These are phyloP conservation scores for Schizothecium vesticola DNA, from an alignment of 495 filamentous ascomycete genomes.

Conservation along the genomic window DNA sequence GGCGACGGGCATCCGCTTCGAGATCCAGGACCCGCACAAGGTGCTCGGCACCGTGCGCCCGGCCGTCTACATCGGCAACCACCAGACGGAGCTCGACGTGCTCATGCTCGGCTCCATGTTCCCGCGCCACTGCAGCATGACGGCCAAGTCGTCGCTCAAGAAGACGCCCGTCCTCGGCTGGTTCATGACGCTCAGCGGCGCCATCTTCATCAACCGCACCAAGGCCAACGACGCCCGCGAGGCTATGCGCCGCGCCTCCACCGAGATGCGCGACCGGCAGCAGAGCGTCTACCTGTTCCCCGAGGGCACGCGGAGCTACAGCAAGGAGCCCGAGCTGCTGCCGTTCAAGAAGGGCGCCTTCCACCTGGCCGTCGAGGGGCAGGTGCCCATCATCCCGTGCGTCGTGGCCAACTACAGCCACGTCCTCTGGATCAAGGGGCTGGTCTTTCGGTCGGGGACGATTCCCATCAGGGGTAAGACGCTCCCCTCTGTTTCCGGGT, in stretches of 20 bases:
- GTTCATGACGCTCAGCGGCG: conserved; percentile 89
- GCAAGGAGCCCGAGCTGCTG: conserved; percentile 69
- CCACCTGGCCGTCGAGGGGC: conserved; percentile 88
- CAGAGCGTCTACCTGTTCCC: conserved; percentile 94
- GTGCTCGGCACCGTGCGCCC: conserved; percentile 63
- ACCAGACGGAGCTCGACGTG: conserved; percentile 93
- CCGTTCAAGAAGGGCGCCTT: conserved; percentile 99
- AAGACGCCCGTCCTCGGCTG: conserved; percentile 84
- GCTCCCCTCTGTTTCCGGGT: background rate
- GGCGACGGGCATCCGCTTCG: conserved; percentile 74
- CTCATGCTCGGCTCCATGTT: conserved; percentile 82
- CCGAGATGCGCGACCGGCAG: conserved; percentile 65
- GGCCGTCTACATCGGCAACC: conserved; percentile 87
- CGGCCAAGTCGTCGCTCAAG: conserved; percentile 81
- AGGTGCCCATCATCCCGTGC: conserved; percentile 85
- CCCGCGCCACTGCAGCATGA: conserved; percentile 87
- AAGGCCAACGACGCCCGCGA: conserved; percentile 75
- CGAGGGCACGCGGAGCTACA: conserved; percentile 90
- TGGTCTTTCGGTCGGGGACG: conserved; percentile 65
- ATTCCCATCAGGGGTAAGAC: conserved; percentile 76
- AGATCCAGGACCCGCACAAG: conserved; percentile 61
- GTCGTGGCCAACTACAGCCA: conserved; percentile 85
- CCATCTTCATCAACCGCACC: conserved; percentile 89
- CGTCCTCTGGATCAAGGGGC: conserved; percentile 62
- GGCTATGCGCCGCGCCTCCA: conserved; percentile 77